Evolutionary conservation across 2,329 filamentous ascomycete genomes (phyloP), one percentile per base, ranked within the genome.

Genomic region (Ceratocystis cacaofunesta): DNA sequence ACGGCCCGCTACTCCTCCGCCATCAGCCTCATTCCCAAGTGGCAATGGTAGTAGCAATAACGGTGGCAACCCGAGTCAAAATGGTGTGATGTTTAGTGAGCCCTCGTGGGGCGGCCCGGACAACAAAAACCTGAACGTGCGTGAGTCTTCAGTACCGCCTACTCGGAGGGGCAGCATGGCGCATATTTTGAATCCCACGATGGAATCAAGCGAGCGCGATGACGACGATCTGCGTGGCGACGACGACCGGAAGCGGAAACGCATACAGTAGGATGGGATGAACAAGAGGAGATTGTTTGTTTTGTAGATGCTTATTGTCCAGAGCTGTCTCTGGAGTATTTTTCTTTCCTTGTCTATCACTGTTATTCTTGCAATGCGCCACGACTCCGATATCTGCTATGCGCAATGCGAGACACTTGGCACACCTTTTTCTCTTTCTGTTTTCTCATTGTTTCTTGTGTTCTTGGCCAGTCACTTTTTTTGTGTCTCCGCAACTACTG

Each of bases 211-310:
- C 12, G 82, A 83, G 72, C 75, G 79, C 46, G 79, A 80, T 5
- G 79, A 82, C 32, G 82, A 84, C 66, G 82, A 83, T 65, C 80
- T 81, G 0, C 75, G 81, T 41, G 81, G 79, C 25, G 81, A 85
- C 25, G 81, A 83, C 10, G 82, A 84, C 69, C 77, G 82, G 57
- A 87, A 87, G 72, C 78, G 84, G 66, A 86, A 86, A 73, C 78
- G 84, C 65, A 74, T 85, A 69, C 77, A 80, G 69, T 83, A 70
- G 46, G 19, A 15, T 28, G 52, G 25, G 52, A n/a, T 57, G 52
- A 15, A 30, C 3, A 57, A 25, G n/a, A 55, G 50, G 22, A 32
- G 25, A 32, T 8, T 36, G 10, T 10, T 36, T 36, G 8, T 36
- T 36, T 36, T 12, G 32, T 36, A 36, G 32, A 36, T 36, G 32